Conservation (phyloP, 2,329 filamentous ascomycete species). For the Cercospora zeina region DNA sequence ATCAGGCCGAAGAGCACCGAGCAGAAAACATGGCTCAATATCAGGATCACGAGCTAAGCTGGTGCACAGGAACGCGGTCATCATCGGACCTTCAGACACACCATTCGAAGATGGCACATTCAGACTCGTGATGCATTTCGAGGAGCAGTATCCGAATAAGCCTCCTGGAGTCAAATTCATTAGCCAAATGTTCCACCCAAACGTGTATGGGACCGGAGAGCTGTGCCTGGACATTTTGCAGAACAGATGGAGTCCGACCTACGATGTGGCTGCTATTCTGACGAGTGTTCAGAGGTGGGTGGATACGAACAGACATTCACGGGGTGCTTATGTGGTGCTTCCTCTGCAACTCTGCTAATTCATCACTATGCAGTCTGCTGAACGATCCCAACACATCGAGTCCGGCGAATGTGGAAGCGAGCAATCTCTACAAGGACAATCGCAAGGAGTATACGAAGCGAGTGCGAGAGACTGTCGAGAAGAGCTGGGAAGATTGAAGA, state of each 20-base stretch:
- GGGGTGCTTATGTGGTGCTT: background rate
- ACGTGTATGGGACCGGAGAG: slow-evolving; percentile 96
- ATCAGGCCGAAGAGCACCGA: background rate
- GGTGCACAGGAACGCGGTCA: slow-evolving; percentile 83
- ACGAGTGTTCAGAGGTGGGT: slow-evolving; percentile 93
- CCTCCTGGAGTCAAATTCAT: slow-evolving; percentile 98
- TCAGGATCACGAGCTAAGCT: slow-evolving; percentile 18
- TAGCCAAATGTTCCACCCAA: slow-evolving; percentile 98
- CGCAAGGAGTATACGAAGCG: slow-evolving; percentile 93
- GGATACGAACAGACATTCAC: background rate
- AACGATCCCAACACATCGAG: slow-evolving; percentile 99
- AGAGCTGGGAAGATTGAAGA: slow-evolving; percentile 85
- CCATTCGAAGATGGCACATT: slow-evolving; percentile 99
- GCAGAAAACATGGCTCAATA: background rate
- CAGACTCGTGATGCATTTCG: slow-evolving; percentile 96
- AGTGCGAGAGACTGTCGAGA: slow-evolving; percentile 94
- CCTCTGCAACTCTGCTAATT: background rate
- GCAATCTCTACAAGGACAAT: slow-evolving; percentile 98
- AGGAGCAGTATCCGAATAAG: slow-evolving; percentile 98
- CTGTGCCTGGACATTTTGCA: slow-evolving; percentile 95
- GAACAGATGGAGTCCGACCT: slow-evolving; percentile 97
- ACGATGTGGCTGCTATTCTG: slow-evolving; percentile 94
- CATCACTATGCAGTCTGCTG: slow-evolving; percentile 64
- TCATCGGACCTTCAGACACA: slow-evolving; percentile 94
- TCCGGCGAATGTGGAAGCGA: slow-evolving; percentile 95